Evolutionary conservation across 306 rosid species (phyloP).

Genomic region (Carpinus viminea): DNA sequence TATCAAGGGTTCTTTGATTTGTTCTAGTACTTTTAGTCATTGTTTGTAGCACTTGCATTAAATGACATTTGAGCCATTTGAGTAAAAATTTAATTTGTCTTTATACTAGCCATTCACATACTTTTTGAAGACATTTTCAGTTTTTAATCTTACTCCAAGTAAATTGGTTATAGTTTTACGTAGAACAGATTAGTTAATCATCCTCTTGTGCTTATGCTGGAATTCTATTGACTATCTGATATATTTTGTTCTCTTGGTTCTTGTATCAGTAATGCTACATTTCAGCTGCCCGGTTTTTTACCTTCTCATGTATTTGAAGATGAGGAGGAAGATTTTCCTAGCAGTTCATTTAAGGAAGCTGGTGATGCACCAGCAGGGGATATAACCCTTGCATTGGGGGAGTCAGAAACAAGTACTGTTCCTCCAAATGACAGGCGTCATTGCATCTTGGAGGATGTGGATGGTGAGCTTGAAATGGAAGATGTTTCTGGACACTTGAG

Average conservation of each 20-base stretch:
- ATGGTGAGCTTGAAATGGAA: constrained; percentile 99
- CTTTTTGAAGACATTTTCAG: neutral
- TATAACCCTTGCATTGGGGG: constrained; percentile 50
- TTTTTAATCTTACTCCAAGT: neutral
- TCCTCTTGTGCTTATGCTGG: neutral
- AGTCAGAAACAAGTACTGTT: constrained; percentile 60
- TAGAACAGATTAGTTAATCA: neutral
- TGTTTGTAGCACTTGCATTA: neutral
- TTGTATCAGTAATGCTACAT: constrained; percentile 86
- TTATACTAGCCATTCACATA: neutral
- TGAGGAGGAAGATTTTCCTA: constrained; percentile 65
- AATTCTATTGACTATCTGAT: constrained; percentile 20
- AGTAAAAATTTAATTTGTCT: neutral
- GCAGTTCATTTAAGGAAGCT: constrained; percentile 51
- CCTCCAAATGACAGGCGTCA: constrained; percentile 95
- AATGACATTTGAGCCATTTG: neutral
- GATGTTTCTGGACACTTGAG: constrained; percentile 90
- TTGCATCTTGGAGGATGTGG: constrained; percentile 93
- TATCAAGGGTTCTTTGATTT: neutral
- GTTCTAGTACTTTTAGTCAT: neutral
- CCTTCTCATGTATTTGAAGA: constrained; percentile 79
- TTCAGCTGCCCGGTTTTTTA: constrained; percentile 89
- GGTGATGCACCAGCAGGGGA: constrained; percentile 51
- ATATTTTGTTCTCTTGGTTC: constrained; percentile 18
- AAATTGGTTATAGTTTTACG: neutral